phyloP scores from a whole-genome alignment of 1,139 yeast species.

The Suhomyces atakaporum region DNA sequence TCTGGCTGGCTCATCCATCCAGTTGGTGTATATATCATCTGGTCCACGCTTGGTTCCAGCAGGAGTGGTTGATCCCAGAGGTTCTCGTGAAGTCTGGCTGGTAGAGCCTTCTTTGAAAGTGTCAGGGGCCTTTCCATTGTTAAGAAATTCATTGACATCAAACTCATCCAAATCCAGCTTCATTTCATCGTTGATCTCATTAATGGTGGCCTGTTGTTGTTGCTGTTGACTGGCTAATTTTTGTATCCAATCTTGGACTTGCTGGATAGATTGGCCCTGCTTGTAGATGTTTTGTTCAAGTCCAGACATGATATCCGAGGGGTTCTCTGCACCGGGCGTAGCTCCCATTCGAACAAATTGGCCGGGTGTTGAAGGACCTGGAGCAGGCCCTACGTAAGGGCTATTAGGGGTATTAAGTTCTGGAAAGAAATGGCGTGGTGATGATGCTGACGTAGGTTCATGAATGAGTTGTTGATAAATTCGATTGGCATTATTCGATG shows the following conservation, averaged over 20 bases:
- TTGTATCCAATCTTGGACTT: constrained; percentile 61
- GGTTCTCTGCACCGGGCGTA: constrained; percentile 7
- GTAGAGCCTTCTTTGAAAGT: background rate
- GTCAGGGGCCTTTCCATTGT: constrained; percentile 13
- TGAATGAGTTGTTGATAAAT: constrained; percentile 37
- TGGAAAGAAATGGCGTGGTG: constrained; percentile 38
- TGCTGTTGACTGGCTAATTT: constrained; percentile 43
- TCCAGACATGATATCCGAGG: constrained; percentile 29
- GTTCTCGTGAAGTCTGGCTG: background rate
- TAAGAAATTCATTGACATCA: constrained; percentile 42
- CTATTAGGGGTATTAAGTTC: constrained; percentile 25
- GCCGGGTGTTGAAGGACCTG: constrained; percentile 14
- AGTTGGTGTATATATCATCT: constrained; percentile 3
- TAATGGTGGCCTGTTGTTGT: constrained; percentile 26
- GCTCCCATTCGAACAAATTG: constrained; percentile 14
- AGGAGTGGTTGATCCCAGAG: background rate
- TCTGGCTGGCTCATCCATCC: constrained; percentile 6
- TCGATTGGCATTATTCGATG: constrained; percentile 25
- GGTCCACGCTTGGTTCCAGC: constrained; percentile 4
- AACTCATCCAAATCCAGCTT: constrained; percentile 33
- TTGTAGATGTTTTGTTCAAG: constrained; percentile 48
- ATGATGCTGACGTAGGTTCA: constrained; percentile 23
- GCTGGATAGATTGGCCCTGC: constrained; percentile 58
- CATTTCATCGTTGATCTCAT: constrained; percentile 16
- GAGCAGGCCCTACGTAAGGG: constrained; percentile 14